A percentile compares a stretch with the other conserved stretches of the same genome.
phyloP scores from a whole-genome alignment of 192 early-diverging fungal species.

The Coemansia sp. region DNA sequence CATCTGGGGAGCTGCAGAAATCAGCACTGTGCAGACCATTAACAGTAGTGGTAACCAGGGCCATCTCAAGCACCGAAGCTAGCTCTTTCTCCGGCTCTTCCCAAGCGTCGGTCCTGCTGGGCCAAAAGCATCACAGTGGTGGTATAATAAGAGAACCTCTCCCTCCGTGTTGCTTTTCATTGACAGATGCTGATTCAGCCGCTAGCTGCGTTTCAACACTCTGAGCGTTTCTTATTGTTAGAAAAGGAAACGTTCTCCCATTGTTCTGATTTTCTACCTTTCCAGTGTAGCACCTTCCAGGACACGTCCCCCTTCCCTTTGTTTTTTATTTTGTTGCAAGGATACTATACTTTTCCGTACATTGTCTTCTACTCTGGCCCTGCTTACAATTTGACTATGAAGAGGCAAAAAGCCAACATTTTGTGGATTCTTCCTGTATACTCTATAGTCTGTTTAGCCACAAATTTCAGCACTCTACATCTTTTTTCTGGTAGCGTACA shows the following conservation, averaged over 20 bases:
- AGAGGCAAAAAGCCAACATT: not conserved
- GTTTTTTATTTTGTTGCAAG: not conserved
- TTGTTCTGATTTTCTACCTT: too few species aligned
- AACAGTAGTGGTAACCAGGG: not conserved
- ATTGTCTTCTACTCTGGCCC: not conserved
- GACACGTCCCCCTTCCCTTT: too few species aligned
- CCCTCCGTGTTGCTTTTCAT: too few species aligned
- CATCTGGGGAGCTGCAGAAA: slow-evolving; percentile 1
- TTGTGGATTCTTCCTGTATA: not conserved
- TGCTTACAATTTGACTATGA: not conserved
- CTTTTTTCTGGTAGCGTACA: not conserved
- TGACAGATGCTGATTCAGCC: too few species aligned
- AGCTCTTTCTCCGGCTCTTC: not conserved
- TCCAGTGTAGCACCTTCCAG: too few species aligned
- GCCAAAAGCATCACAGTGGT: too few species aligned
- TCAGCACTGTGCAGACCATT: slow-evolving; percentile 7
- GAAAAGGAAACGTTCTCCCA: too few species aligned
- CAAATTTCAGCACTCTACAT: not conserved
- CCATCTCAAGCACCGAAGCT: not conserved
- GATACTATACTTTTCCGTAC: not conserved
- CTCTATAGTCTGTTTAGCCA: not conserved
- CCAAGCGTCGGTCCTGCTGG: too few species aligned
- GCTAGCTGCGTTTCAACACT: too few species aligned
- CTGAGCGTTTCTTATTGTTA: too few species aligned
- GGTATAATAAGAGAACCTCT: too few species aligned